These are phyloP conservation scores for Setaria viridis DNA, from an alignment of 202 grass and related monocot species.

Conservation along the genomic window DNA sequence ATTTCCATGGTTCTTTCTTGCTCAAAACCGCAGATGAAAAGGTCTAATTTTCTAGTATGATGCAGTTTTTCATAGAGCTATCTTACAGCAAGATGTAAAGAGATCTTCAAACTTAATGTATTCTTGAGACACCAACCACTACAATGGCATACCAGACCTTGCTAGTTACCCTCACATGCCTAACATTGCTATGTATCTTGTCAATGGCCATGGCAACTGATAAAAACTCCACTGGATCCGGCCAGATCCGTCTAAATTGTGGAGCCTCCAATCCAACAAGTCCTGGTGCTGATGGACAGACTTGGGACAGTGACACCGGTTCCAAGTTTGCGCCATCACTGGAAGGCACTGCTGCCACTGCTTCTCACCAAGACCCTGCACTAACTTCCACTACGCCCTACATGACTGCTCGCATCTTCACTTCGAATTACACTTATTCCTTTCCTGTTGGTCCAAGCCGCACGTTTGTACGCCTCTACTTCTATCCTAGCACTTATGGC, in stretches of 20 bases:
- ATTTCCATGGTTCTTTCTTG: neutral
- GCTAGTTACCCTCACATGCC: neutral
- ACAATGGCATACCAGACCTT: conserved; percentile 1
- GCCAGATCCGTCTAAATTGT: conserved; percentile 48
- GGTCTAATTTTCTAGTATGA: neutral
- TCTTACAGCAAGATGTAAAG: neutral
- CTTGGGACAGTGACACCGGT: too few relatives aligned
- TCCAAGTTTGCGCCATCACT: conserved; percentile 5
- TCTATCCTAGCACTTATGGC: conserved; percentile 58
- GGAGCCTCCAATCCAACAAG: too few relatives aligned
- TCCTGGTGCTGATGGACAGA: too few relatives aligned
- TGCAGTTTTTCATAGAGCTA: neutral
- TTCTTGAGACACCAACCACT: conserved; percentile 19
- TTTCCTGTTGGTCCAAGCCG: conserved; percentile 54
- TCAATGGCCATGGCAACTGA: neutral
- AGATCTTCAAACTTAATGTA: neutral
- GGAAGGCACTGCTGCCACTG: neutral
- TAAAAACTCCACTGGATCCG: conserved; percentile 6
- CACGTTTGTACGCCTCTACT: conserved; percentile 72
- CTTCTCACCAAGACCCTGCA: conserved; percentile 23
- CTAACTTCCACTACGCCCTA: conserved; percentile 39
- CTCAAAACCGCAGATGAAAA: neutral
- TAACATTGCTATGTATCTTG: conserved; percentile 9
- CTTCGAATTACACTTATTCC: conserved; percentile 66
- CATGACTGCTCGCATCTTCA: conserved; percentile 62